Evolutionary conservation across 345 rosid genomes (phyloP).

Genomic region (Arabidopsis arenosa): DNA sequence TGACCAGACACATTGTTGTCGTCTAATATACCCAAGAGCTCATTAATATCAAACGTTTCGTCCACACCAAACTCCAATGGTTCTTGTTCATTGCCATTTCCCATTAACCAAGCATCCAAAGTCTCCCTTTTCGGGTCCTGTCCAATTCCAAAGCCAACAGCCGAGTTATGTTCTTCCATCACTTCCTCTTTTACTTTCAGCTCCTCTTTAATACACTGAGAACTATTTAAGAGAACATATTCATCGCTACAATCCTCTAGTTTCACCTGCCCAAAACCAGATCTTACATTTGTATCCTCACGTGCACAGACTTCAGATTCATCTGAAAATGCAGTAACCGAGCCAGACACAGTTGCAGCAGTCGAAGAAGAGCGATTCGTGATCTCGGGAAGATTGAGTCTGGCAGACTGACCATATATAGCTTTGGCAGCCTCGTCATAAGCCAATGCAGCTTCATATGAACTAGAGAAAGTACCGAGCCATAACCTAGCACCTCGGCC

Average conservation of each 20-base stretch:
- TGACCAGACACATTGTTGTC: slow-evolving; percentile 26
- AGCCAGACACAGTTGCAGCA: slow-evolving; percentile 42
- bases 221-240: slow-evolving; percentile 9
- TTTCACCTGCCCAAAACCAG: slow-evolving; percentile 25
- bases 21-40: slow-evolving; percentile 52
- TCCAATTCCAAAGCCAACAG: slow-evolving; percentile 24
- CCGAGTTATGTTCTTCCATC: background rate
- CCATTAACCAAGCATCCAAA: slow-evolving; percentile 15
- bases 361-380: slow-evolving; percentile 27
- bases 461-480: slow-evolving; percentile 83
- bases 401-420: slow-evolving; percentile 67
- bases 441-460: slow-evolving; percentile 78
- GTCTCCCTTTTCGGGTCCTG: slow-evolving; percentile 20
- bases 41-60: slow-evolving; percentile 67
- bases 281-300: slow-evolving; percentile 33
- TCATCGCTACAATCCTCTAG: slow-evolving; percentile 40
- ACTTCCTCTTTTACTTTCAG: slow-evolving; percentile 24
- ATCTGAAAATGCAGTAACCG: slow-evolving; percentile 38
- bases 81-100: slow-evolving; percentile 23
- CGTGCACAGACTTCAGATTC: slow-evolving; percentile 55
- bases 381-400: slow-evolving; percentile 59
- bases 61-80: slow-evolving; percentile 42
- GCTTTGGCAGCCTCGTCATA: slow-evolving; percentile 82
- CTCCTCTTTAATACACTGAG: slow-evolving; percentile 23
- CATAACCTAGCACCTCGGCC: slow-evolving; percentile 65